Conservation (phyloP, 2,329 filamentous ascomycete species). For the Orbilia blumenaviensis region DNA sequence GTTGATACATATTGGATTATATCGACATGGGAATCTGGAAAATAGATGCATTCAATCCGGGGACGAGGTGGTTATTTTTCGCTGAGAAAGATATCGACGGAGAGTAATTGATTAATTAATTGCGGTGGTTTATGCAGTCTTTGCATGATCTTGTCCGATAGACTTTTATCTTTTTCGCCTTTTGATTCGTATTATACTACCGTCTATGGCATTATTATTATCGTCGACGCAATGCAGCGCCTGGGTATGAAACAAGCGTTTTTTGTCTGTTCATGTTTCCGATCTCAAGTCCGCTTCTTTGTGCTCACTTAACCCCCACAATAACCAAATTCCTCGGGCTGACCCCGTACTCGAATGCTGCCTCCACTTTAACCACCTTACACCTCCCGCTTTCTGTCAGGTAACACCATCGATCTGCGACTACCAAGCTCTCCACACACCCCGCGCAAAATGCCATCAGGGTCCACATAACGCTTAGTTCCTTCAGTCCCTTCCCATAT, state of each 20-base stretch:
- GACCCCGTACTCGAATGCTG: slow-evolving; percentile 41
- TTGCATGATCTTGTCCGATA: too few relatives aligned
- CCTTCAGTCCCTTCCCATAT: slow-evolving; percentile 75
- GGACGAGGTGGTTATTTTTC: background rate
- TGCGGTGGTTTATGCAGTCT: too few relatives aligned
- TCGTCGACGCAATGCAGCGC: too few relatives aligned
- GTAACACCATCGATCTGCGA: slow-evolving; percentile 88
- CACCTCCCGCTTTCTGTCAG: slow-evolving; percentile 78
- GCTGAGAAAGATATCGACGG: background rate
- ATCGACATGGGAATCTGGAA: background rate
- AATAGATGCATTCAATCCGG: background rate
- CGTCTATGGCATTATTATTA: too few relatives aligned
- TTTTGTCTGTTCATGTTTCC: too few relatives aligned
- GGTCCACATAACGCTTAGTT: slow-evolving; percentile 88
- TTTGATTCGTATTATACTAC: too few relatives aligned
- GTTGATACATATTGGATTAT: background rate
- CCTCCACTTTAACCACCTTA: slow-evolving; percentile 38
- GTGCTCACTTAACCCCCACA: slow-evolving; percentile 44
- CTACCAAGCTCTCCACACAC: slow-evolving; percentile 88
- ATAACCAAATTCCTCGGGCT: slow-evolving; percentile 51
- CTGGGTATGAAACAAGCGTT: too few relatives aligned
- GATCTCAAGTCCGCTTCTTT: too few relatives aligned
- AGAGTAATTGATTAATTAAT: too few relatives aligned
- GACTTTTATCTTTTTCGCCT: too few relatives aligned
- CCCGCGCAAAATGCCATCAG: slow-evolving; percentile 95